Conservation (phyloP, 139 green algal genomes). For the Ostreobium quekettii region DNA sequence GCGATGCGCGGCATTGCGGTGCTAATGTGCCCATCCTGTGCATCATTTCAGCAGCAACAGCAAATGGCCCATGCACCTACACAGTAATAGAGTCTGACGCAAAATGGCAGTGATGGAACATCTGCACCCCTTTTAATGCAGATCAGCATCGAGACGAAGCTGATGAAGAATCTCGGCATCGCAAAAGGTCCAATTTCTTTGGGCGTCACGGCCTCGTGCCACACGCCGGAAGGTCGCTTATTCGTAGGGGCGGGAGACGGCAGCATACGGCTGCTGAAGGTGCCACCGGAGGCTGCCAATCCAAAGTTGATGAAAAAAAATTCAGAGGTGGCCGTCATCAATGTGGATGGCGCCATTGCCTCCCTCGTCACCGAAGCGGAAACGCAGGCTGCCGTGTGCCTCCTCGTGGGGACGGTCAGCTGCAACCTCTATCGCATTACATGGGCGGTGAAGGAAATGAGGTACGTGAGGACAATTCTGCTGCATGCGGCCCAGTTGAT, state of each 20-base stretch:
- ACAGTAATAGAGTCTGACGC: background rate
- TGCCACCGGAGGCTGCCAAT: background rate
- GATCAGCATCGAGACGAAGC: constrained; percentile 43
- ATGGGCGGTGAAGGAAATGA: no score
- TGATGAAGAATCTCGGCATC: constrained; percentile 61
- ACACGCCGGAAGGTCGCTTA: constrained; percentile 38
- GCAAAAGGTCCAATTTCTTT: constrained; percentile 42
- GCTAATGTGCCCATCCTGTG: background rate
- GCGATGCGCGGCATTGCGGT: no score
- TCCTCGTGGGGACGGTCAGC: constrained; percentile 42
- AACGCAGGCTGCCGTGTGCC: constrained; percentile 7
- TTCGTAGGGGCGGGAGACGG: constrained; percentile 56
- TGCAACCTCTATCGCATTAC: constrained; percentile 65
- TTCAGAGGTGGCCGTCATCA: background rate
- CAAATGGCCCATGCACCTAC: background rate
- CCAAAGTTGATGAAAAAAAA: constrained; percentile 2
- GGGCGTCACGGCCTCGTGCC: constrained; percentile 31
- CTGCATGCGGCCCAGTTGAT: no score
- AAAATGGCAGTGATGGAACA: background rate
- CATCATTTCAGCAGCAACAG: constrained; percentile 10
- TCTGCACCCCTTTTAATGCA: constrained; percentile 18
- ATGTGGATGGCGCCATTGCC: background rate
- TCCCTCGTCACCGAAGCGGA: constrained; percentile 21
- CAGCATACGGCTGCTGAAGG: constrained; percentile 19
- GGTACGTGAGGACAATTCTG: no score